phyloP scores from a whole-genome alignment of 306 rosid genomes.

The Potentilla sterilis region DNA sequence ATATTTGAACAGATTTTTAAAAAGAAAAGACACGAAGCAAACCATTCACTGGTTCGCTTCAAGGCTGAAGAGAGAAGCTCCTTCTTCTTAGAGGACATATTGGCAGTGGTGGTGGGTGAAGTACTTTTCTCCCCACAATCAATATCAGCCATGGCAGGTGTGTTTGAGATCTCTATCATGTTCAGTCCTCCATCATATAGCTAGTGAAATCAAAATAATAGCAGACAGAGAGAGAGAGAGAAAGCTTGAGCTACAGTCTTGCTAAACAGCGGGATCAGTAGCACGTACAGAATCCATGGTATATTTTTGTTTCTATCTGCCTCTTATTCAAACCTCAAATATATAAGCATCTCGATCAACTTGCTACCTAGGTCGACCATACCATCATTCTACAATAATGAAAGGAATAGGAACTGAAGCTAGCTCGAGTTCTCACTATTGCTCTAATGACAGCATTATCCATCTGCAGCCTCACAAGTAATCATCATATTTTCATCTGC shows the following conservation, averaged over 20 bases:
- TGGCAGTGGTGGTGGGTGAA: constrained; percentile 38
- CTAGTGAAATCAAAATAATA: constrained; percentile 26
- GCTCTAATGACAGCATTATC: constrained; percentile 13
- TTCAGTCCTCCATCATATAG: constrained; percentile 34
- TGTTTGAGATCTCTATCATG: constrained; percentile 31
- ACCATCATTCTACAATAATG: constrained; percentile 25
- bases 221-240: constrained; percentile 12
- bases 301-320: constrained; percentile 33
- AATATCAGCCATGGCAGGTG: constrained; percentile 60
- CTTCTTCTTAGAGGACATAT: constrained; percentile 66
- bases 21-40: constrained; percentile 22
- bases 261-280: constrained; percentile 4
- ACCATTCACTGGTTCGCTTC: constrained; percentile 98
- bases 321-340: constrained; percentile 27
- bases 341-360: constrained; percentile 21
- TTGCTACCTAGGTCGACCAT: constrained; percentile 4
- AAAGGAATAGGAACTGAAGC: constrained; percentile 20
- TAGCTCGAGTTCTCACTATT: constrained; percentile 37
- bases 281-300: constrained; percentile 29
- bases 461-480: constrained; percentile 22
- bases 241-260: constrained; percentile 17
- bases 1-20: constrained; percentile 12
- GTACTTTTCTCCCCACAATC: constrained; percentile 34
- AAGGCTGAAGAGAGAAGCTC: constrained; percentile 81
- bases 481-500: constrained; percentile 24